These are phyloP conservation scores for Leccinellum rugosiceps DNA, from an alignment of 768 basidiomycete genomes.

Conservation along the genomic window DNA sequence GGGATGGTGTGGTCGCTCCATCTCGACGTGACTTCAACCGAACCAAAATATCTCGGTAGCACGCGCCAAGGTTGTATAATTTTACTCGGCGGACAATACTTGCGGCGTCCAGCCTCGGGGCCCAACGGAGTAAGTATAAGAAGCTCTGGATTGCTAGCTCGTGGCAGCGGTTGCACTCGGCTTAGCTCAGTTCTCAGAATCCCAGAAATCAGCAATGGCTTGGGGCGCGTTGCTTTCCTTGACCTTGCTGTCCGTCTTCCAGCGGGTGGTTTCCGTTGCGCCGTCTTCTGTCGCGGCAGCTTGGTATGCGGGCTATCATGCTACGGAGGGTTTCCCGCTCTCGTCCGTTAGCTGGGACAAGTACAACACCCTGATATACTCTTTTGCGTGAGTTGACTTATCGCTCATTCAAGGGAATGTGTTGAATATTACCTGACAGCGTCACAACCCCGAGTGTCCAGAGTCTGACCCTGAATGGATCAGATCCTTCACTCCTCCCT, in stretches of 20 bases:
- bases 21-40: neutral
- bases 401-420: neutral
- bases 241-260: neutral
- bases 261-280: neutral
- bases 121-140: constrained; percentile 7
- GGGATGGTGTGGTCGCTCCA: too few relatives aligned
- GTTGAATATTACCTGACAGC: constrained; percentile 14
- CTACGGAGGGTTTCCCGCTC: constrained; percentile 46
- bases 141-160: neutral
- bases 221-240: neutral
- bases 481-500: constrained; percentile 49
- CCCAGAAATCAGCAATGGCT: neutral
- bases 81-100: neutral
- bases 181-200: neutral
- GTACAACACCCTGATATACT: constrained; percentile 64
- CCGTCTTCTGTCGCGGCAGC: constrained; percentile 39
- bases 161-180: neutral
- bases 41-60: neutral
- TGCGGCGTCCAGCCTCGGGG: neutral
- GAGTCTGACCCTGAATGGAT: constrained; percentile 33
- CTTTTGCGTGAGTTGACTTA: constrained; percentile 49
- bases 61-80: neutral
- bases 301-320: constrained; percentile 70
- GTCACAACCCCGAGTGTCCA: constrained; percentile 32
- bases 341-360: constrained; percentile 61